Percentiles rank a stretch among this genome's conserved stretches.
Conservation (phyloP, 768 basidiomycete genomes). For the Obba rivulosa region DNA sequence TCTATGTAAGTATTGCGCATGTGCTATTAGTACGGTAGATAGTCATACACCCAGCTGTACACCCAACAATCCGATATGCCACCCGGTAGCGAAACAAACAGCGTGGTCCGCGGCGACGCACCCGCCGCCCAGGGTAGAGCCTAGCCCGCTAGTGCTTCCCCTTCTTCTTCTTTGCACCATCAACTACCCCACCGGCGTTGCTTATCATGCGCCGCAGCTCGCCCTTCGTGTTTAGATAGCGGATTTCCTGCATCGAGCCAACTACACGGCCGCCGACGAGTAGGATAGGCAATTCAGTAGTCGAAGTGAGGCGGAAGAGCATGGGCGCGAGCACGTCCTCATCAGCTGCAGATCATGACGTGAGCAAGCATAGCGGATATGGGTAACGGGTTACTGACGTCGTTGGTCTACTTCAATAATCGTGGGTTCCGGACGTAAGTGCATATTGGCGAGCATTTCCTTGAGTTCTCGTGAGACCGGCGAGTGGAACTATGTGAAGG, state of each 20-base stretch:
- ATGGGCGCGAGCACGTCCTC: slow-evolving; percentile 56
- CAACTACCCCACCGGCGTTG: slow-evolving; percentile 53
- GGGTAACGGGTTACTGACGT: slow-evolving; percentile 20
- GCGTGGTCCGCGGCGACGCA: slow-evolving; percentile 5
- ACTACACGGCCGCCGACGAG: slow-evolving; percentile 61
- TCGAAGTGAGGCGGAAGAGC: slow-evolving; percentile 53
- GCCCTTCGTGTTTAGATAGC: slow-evolving; percentile 42
- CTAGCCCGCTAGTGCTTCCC: slow-evolving; percentile 13
- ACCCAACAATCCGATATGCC: not conserved
- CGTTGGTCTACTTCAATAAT: slow-evolving; percentile 71
- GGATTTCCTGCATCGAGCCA: slow-evolving; percentile 41
- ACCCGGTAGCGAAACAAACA: not conserved
- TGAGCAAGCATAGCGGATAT: not conserved
- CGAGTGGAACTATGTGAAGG: slow-evolving; percentile 47
- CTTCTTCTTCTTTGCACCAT: slow-evolving; percentile 49
- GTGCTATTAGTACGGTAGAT: not conserved
- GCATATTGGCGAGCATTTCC: slow-evolving; percentile 44
- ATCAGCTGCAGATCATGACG: slow-evolving; percentile 39
- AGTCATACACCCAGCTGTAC: slow-evolving; percentile 3
- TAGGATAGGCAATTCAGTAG: slow-evolving; percentile 56
- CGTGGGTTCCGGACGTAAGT: slow-evolving; percentile 57
- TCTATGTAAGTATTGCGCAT: too few relatives aligned
- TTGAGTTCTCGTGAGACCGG: slow-evolving; percentile 65
- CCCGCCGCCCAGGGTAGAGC: not conserved
- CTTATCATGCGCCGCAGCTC: slow-evolving; percentile 45